These are phyloP conservation scores for Gynochthodes officinalis DNA, from an alignment of 257 asterid species.

Conservation along the genomic window DNA sequence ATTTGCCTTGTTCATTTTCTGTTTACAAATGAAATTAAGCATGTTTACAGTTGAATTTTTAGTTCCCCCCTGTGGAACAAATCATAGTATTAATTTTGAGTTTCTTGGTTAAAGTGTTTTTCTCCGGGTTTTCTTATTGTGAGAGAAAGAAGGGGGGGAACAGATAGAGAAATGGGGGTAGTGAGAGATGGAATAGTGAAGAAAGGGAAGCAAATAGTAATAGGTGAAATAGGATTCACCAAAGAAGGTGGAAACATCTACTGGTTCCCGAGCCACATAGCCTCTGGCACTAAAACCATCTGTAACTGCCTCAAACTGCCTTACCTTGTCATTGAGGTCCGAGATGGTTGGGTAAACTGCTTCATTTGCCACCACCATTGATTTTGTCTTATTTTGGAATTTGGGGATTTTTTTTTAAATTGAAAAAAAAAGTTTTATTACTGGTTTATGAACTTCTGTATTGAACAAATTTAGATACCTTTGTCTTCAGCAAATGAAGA, in stretches of 20 bases:
- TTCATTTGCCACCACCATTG: neutral
- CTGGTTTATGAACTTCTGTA: neutral
- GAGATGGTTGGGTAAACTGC: constrained; percentile 78
- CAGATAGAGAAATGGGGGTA: constrained; percentile 35
- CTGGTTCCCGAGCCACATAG: constrained; percentile 99
- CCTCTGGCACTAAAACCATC: constrained; percentile 88
- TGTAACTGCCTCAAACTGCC: constrained; percentile 78
- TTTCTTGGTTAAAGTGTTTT: too few relatives aligned
- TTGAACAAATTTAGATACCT: too few relatives aligned
- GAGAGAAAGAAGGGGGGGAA: neutral
- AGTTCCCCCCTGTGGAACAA: too few relatives aligned
- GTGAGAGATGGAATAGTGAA: constrained; percentile 30
- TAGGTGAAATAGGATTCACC: constrained; percentile 72
- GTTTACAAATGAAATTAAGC: too few relatives aligned
- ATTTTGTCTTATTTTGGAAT: neutral
- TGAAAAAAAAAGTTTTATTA: neutral
- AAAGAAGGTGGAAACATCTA: constrained; percentile 74
- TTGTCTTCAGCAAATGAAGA: constrained; percentile 70
- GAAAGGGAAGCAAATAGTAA: constrained; percentile 31
- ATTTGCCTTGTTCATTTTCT: too few relatives aligned
- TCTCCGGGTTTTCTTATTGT: too few relatives aligned
- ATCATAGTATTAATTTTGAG: too few relatives aligned
- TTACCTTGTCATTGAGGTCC: constrained; percentile 84
- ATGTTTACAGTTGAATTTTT: too few relatives aligned
- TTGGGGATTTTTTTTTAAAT: too few relatives aligned